These are phyloP conservation scores for Erodium trifolium DNA, from an alignment of 441 rosid genomes.

Conservation along the genomic window DNA sequence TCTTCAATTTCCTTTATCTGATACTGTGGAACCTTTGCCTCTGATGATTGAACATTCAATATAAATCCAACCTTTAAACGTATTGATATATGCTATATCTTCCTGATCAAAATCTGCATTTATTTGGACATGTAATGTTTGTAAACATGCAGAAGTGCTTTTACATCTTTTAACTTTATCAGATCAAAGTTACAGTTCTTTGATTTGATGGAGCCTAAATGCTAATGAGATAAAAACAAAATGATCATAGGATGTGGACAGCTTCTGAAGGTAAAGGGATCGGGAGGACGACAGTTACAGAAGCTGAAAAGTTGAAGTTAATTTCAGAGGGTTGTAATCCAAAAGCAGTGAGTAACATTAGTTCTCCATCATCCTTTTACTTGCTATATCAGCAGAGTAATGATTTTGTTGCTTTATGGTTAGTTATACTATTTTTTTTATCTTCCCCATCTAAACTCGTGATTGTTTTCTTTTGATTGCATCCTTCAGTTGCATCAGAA, in stretches of 20 bases:
- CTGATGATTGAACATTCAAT: neutral
- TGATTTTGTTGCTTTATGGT: too few relatives aligned
- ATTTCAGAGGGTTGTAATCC: constrained; percentile 73
- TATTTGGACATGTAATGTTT: neutral
- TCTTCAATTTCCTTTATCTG: neutral
- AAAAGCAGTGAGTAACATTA: constrained; percentile 41
- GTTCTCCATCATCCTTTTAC: constrained; percentile 11
- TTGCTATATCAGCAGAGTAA: neutral
- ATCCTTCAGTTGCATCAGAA: constrained; percentile 55
- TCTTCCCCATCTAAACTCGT: neutral
- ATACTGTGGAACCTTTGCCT: neutral
- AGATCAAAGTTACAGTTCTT: constrained; percentile 2
- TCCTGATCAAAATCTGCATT: neutral
- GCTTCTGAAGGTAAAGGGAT: constrained; percentile 62
- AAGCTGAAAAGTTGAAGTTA: constrained; percentile 65
- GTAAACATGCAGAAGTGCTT: neutral
- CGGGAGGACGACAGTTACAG: constrained; percentile 45
- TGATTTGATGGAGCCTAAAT: constrained; percentile 9
- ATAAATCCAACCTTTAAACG: neutral
- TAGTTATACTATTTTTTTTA: too few relatives aligned
- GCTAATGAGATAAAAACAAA: constrained; percentile 11
- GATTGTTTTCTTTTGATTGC: constrained; percentile 29
- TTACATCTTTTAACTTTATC: neutral
- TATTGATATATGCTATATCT: neutral
- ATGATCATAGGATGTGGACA: constrained; percentile 53